Evolutionary conservation across 208 protist genomes (phyloP), one percentile per base, ranked within the genome.

Genomic region (Acanthamoeba royreba): DNA sequence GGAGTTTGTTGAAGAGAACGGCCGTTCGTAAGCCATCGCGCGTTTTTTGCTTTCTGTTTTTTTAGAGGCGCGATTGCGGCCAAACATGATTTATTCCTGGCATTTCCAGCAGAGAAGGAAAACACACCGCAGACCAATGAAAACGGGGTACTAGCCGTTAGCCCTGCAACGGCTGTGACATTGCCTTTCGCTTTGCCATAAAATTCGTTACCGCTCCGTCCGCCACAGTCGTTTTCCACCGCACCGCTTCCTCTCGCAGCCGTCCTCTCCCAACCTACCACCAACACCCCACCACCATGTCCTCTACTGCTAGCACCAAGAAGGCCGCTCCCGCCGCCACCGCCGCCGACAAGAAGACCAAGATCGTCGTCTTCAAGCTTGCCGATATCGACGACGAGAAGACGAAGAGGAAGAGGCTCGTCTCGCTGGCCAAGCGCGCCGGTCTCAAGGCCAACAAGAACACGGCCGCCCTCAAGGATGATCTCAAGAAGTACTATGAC

Each of bases 291-390:
- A 77, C 25, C 7, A 47, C 38, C 4, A 33, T 45, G 74, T 45
- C 74, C 42, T 11, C 74, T n/a, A n/a, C n/a, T n/a, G n/a, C n/a
- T n/a, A n/a, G n/a, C 74, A 40, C 74, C 74, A 42, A 49, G 69
- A 81, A 43, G 38, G 17, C 69, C 13, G 2, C 69, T 40, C 7
- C 38, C 42, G 43, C 66, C 43, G 66, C 66, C 66, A 9, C 66
- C 35, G n/a, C 66, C 9, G 66, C 28, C 66, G 74, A 85, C 4
- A 85, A 85, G 74, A 85, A 85, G 74, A 31, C 4, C 74, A 85
- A 85, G 74, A 28, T 85, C 28, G 74, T 85, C 74, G 74, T 85
- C n/a, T 85, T 85, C 74, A 85, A 85, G 74, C 31, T 85, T 4
- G 25, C 15, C 2, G 25, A 0, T 1, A 40, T 85, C 74, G 74